Conservation (phyloP, 1,284 basidiomycete genomes). For the Dichomitus squalens region DNA sequence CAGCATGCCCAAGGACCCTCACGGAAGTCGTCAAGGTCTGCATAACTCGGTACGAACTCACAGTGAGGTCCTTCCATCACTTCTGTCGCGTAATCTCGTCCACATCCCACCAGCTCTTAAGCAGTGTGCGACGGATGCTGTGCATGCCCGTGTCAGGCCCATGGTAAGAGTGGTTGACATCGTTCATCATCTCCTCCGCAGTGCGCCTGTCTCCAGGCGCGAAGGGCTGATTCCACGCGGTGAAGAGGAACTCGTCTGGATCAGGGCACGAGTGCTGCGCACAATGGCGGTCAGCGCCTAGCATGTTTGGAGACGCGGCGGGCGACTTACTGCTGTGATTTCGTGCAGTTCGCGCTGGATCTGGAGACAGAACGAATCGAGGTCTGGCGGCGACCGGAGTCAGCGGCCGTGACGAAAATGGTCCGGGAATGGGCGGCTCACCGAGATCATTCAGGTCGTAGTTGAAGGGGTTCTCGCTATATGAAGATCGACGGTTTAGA, state of each 20-base stretch:
- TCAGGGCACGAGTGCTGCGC: conserved; percentile 54
- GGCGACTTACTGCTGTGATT: conserved; percentile 58
- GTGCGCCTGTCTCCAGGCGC: conserved; percentile 62
- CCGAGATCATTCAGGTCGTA: conserved; percentile 70
- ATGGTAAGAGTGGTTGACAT: conserved; percentile 38
- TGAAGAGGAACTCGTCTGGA: conserved; percentile 55
- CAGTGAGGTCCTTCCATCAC: too few species aligned
- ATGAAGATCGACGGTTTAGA: not conserved
- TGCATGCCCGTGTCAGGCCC: conserved; percentile 46
- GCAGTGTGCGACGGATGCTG: conserved; percentile 52
- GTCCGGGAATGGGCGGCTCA: conserved; percentile 29
- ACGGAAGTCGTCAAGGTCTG: conserved; percentile 10
- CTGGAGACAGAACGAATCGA: conserved; percentile 64
- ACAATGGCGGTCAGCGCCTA: not conserved
- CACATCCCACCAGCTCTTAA: conserved; percentile 58
- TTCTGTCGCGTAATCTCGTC: conserved; percentile 36
- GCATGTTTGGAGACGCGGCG: not conserved
- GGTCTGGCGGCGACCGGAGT: conserved; percentile 39
- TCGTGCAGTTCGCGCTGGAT: conserved; percentile 69
- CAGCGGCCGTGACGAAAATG: not conserved
- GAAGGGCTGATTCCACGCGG: conserved; percentile 62
- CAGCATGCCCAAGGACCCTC: not conserved
- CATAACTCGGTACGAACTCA: too few species aligned
- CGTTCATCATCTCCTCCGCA: conserved; percentile 51
- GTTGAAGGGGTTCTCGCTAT: conserved; percentile 69